Percentiles rank a stretch among this genome's conserved stretches.
phyloP scores from a whole-genome alignment of 768 basidiomycete species.

The Polyporus arcularius region DNA sequence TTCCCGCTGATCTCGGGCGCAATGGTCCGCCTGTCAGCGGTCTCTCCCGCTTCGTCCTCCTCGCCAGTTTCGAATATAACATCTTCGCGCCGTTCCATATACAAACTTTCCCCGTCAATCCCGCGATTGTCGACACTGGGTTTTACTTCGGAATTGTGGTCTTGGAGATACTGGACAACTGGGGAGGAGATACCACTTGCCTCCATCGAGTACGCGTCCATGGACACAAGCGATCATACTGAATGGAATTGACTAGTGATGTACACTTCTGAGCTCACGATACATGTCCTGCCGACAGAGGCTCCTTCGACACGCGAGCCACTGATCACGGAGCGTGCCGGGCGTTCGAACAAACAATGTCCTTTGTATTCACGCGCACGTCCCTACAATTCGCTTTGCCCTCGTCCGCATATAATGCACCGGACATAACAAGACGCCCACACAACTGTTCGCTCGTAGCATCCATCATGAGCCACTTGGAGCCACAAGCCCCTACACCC shows the following conservation, averaged over 20 bases:
- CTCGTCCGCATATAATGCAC: too few species aligned
- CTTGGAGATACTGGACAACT: slow-evolving; percentile 3
- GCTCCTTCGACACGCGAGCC: too few species aligned
- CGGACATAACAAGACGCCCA: too few species aligned
- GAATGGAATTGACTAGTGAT: too few species aligned
- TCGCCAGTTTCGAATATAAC: background rate
- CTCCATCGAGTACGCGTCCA: background rate
- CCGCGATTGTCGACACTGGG: background rate
- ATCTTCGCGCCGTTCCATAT: background rate
- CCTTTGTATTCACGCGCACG: too few species aligned
- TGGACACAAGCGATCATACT: background rate
- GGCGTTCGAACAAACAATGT: too few species aligned
- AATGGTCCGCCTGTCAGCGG: background rate
- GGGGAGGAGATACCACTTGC: background rate
- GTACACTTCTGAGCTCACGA: background rate
- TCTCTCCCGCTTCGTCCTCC: background rate
- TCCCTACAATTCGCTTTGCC: too few species aligned
- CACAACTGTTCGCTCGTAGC: too few species aligned
- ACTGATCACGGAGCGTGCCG: too few species aligned
- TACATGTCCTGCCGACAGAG: too few species aligned
- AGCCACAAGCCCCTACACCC: too few species aligned
- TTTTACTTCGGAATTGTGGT: background rate
- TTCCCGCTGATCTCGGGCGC: background rate
- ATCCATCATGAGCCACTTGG: too few species aligned
- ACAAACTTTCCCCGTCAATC: background rate